Conservation (phyloP, 179 eudicot species). For the Corrigiola litoralis region DNA sequence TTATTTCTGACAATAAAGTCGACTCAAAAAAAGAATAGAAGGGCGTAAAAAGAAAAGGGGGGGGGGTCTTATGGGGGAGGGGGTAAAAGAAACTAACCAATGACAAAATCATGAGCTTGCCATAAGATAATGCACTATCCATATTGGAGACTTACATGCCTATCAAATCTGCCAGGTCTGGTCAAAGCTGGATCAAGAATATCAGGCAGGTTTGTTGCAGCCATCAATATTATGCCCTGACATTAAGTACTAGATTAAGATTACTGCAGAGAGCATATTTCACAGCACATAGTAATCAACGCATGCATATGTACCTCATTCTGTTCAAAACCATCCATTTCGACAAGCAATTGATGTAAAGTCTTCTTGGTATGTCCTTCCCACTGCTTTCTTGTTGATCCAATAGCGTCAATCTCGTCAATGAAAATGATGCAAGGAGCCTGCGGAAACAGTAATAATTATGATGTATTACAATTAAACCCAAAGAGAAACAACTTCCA, state of each 20-base stretch:
- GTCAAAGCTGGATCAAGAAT: conserved; percentile 98
- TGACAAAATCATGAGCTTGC: background rate
- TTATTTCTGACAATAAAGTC: no score
- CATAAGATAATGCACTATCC: background rate
- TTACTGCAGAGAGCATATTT: background rate
- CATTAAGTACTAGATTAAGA: background rate
- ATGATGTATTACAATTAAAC: background rate
- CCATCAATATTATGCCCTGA: conserved; percentile 97
- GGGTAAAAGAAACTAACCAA: background rate
- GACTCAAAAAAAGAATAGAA: no score
- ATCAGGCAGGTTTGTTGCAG: conserved; percentile 97
- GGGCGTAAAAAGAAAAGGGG: no score
- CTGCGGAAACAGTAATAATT: conserved; percentile 31
- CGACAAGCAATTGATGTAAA: conserved; percentile 92
- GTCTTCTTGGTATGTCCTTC: conserved; percentile 99
- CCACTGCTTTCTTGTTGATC: conserved; percentile 96
- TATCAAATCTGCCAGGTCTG: conserved; percentile 98
- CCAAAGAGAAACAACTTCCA: background rate
- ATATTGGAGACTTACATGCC: conserved; percentile 72
- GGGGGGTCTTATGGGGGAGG: no score
- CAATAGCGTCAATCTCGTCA: conserved; percentile 96
- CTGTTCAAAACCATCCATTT: conserved; percentile 99
- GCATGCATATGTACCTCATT: conserved; percentile 58
- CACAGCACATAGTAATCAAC: background rate
- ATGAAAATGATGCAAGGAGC: conserved; percentile 98